phyloP scores from a whole-genome alignment of 225 moss, liverwort and hornwort genomes.

The Lunularia cruciata region DNA sequence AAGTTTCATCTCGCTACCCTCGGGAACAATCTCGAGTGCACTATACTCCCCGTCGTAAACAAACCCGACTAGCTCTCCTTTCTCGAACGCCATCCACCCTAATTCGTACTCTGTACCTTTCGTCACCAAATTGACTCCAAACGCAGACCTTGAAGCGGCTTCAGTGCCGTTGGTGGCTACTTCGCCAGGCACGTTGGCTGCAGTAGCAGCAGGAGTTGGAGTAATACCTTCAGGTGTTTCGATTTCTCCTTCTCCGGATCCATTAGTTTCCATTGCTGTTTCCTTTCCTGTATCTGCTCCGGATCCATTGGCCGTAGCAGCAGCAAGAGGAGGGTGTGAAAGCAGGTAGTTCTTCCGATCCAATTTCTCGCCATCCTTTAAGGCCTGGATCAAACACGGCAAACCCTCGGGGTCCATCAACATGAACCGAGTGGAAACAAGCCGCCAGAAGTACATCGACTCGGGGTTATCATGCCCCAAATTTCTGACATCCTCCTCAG shows the following conservation, averaged over 20 bases:
- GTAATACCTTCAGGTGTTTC: too few relatives aligned
- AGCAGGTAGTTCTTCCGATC: conserved; percentile 26
- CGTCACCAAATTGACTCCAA: conserved; percentile 51
- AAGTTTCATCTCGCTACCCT: conserved; percentile 9
- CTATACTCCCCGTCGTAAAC: conserved; percentile 65
- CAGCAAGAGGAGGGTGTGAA: background rate
- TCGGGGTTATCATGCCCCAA: background rate
- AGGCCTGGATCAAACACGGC: conserved; percentile 30
- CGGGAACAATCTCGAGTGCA: conserved; percentile 35
- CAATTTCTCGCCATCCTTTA: conserved; percentile 46
- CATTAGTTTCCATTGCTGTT: too few relatives aligned
- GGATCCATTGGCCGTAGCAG: background rate
- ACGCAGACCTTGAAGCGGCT: background rate
- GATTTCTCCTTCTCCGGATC: too few relatives aligned
- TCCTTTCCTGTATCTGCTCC: too few relatives aligned
- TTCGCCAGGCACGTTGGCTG: background rate
- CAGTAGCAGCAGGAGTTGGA: background rate
- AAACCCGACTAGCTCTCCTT: conserved; percentile 54
- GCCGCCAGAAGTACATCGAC: conserved; percentile 13
- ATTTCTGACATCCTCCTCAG: conserved; percentile 8
- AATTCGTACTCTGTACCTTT: conserved; percentile 46
- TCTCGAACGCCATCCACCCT: conserved; percentile 60
- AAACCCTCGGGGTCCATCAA: conserved; percentile 43
- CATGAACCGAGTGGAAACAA: conserved; percentile 41
- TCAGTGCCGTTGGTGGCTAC: background rate